phyloP scores from a whole-genome alignment of 495 filamentous ascomycete species.

The Penicillium angulare region DNA sequence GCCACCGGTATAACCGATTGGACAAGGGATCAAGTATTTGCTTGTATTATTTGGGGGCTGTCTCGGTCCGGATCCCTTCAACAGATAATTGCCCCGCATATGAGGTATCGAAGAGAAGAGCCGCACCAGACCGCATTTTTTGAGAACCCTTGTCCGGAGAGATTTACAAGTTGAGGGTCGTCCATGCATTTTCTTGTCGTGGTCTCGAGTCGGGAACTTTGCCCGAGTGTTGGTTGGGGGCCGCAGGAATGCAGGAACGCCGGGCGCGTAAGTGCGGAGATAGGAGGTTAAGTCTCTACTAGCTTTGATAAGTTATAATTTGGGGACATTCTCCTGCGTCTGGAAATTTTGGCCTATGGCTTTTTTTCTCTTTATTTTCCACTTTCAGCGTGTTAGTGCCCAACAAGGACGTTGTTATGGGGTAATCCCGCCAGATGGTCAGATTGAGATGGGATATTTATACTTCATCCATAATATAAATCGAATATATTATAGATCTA shows the following conservation, averaged over 20 bases:
- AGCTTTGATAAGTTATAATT: neutral
- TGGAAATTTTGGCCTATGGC: too few relatives aligned
- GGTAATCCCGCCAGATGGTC: too few relatives aligned
- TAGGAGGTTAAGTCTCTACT: neutral
- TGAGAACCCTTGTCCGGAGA: neutral
- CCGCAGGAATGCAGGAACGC: neutral
- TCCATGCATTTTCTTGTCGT: neutral
- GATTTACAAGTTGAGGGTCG: neutral
- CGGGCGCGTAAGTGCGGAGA: constrained; percentile 7
- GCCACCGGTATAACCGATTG: neutral
- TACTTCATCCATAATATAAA: too few relatives aligned
- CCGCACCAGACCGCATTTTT: neutral
- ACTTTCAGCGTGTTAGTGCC: neutral
- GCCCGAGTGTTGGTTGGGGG: constrained; percentile 3
- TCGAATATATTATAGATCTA: too few relatives aligned
- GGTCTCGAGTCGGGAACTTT: neutral
- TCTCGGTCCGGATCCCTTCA: neutral
- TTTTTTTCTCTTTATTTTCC: neutral
- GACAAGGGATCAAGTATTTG: neutral
- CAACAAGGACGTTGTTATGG: too few relatives aligned
- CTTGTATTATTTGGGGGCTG: constrained; percentile 1
- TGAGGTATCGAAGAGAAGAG: too few relatives aligned
- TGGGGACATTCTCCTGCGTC: neutral
- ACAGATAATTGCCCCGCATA: neutral
- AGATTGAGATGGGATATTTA: too few relatives aligned